These are phyloP conservation scores for Medicago arabica DNA, from an alignment of 306 rosid species.

Conservation along the genomic window DNA sequence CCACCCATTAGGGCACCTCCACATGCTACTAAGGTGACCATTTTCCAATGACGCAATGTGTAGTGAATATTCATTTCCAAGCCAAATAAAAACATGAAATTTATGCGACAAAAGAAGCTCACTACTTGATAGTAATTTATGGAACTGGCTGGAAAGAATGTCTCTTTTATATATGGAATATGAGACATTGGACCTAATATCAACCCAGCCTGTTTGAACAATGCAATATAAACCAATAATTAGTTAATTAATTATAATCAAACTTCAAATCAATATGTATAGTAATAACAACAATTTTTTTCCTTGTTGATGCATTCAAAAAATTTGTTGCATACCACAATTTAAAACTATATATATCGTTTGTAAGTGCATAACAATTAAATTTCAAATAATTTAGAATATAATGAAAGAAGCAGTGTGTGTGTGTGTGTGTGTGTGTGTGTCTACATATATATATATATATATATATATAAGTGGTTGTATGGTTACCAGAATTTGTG, in stretches of 20 bases:
- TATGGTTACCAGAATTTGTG: constrained; percentile 70
- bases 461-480: no score
- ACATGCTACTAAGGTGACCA: constrained; percentile 51
- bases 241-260: background rate
- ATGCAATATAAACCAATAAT: background rate
- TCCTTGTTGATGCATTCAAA: no score
- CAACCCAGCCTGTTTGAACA: constrained; percentile 75
- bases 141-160: constrained; percentile 68
- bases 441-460: no score
- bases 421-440: no score
- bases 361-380: no score
- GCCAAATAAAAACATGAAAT: constrained; percentile 85
- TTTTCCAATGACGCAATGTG: constrained; percentile 47
- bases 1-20: constrained; percentile 62
- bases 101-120: constrained; percentile 79
- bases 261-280: background rate
- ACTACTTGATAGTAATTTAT: constrained; percentile 85
- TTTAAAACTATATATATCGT: no score
- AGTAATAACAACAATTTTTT: no score
- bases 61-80: constrained; percentile 68
- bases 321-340: no score
- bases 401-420: no score
- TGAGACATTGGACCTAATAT: constrained; percentile 82
- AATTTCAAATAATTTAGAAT: no score
- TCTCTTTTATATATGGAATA: constrained; percentile 39